A percentile compares a stretch with the other conserved stretches of the same genome.
Conservation (phyloP, 2,329 filamentous ascomycete genomes). For the Pestalotiopsis sp. region DNA sequence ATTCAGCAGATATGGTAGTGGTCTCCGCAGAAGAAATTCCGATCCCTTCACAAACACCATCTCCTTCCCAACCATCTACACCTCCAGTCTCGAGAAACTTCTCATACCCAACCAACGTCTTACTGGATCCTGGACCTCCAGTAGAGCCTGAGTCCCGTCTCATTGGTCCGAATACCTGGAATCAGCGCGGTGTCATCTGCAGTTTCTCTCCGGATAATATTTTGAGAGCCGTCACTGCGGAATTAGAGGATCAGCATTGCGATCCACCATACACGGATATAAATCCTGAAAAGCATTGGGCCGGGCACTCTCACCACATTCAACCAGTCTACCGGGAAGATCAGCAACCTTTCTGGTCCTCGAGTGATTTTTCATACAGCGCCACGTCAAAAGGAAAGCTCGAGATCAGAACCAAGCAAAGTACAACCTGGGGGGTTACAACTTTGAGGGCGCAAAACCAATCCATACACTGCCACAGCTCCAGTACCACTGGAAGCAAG, state of each 20-base stretch:
- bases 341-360: conserved; percentile 7
- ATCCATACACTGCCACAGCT: conserved; percentile 22
- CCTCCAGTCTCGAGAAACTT: conserved; percentile 31
- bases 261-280: conserved; percentile 23
- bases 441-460: conserved; percentile 22
- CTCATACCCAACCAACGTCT: conserved; percentile 31
- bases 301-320: conserved; percentile 1
- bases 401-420: conserved; percentile 25
- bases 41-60: conserved; percentile 15
- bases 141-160: conserved; percentile 13
- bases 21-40: conserved; percentile 21
- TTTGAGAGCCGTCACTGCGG: conserved; percentile 18
- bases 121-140: conserved; percentile 5
- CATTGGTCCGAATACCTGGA: conserved; percentile 24
- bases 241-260: conserved; percentile 30
- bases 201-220: conserved; percentile 26
- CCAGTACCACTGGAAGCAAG: conserved; percentile 18
- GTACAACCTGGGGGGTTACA: conserved; percentile 7
- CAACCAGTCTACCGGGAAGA: conserved; percentile 18
- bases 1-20: conserved; percentile 15
- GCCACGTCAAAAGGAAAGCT: conserved; percentile 17
- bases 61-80: conserved; percentile 15
- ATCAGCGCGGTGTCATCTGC: conserved; percentile 31
- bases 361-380: conserved; percentile 12
- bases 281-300: conserved; percentile 11